Evolutionary conservation across 106 monocot genomes (phyloP).

Genomic region (Ottelia alismoides): DNA sequence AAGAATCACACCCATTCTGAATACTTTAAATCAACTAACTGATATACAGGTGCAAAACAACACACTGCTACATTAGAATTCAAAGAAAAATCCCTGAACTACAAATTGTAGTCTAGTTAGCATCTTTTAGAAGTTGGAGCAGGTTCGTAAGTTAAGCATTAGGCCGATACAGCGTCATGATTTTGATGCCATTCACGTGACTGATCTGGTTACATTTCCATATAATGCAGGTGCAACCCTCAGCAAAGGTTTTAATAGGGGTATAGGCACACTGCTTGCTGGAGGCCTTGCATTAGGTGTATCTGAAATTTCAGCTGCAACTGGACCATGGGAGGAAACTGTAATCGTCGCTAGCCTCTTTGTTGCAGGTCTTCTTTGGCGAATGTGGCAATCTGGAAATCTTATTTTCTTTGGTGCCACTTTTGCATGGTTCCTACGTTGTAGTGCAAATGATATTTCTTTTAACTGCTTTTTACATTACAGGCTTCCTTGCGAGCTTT

Average conservation of each 20-base stretch:
- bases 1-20: too few relatives aligned
- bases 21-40: too few relatives aligned
- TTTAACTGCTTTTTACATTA: not conserved
- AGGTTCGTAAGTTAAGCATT: too few relatives aligned
- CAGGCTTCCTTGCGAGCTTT: conserved; percentile 59
- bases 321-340: conserved; percentile 47
- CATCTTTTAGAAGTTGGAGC: not conserved
- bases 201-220: not conserved
- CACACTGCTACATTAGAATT: not conserved
- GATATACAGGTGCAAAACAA: not conserved
- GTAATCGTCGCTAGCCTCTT: conserved; percentile 71
- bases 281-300: conserved; percentile 55
- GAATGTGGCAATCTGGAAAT: not conserved
- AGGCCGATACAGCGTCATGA: too few relatives aligned
- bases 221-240: conserved; percentile 50
- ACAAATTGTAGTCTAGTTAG: not conserved
- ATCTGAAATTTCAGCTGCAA: conserved; percentile 47
- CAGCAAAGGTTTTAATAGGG: conserved; percentile 66
- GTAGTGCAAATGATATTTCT: not conserved
- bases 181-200: not conserved
- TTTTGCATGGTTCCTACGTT: too few relatives aligned
- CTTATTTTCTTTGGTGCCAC: not conserved
- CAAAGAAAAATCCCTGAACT: not conserved
- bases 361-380: not conserved
- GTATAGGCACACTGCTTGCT: conserved; percentile 58